Evolutionary conservation across 2,329 filamentous ascomycete species (phyloP).

Genomic region (Colletotrichum liaoningense): DNA sequence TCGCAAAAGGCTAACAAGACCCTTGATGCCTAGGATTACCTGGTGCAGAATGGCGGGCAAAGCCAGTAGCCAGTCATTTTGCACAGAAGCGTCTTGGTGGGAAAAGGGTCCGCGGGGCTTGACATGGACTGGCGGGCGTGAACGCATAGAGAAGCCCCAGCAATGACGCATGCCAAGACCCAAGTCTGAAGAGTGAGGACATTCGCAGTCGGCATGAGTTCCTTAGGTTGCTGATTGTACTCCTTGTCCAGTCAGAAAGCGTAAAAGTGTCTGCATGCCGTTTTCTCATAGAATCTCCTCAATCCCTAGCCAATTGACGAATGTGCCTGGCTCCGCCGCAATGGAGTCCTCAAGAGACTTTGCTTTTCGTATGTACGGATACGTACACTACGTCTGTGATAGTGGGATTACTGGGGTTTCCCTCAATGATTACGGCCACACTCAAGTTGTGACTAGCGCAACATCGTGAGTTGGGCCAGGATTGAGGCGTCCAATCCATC

Average conservation of each 20-base stretch:
- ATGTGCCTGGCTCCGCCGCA: background rate
- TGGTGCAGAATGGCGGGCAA: background rate
- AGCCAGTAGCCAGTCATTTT: background rate
- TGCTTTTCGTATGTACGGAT: background rate
- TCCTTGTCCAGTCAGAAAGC: slow-evolving; percentile 17
- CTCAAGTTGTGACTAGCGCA: background rate
- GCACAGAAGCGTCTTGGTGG: background rate
- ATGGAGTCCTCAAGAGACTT: background rate
- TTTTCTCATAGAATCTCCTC: background rate
- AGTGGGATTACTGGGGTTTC: slow-evolving; percentile 17
- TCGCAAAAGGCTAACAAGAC: slow-evolving; percentile 9
- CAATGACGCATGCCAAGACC: slow-evolving; percentile 31
- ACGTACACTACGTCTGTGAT: background rate
- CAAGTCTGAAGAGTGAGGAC: background rate
- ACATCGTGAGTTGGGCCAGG: background rate
- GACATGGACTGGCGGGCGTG: slow-evolving; percentile 5
- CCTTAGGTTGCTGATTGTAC: background rate
- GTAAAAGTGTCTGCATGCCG: slow-evolving; percentile 7
- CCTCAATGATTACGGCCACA: background rate
- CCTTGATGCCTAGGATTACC: slow-evolving; percentile 28
- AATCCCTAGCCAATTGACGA: background rate
- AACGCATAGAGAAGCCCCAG: background rate
- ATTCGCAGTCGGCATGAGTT: background rate
- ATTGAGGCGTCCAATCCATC: slow-evolving; percentile 16
- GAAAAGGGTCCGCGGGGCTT: slow-evolving; percentile 26